A percentile compares a stretch with the other conserved stretches of the same genome.
Evolutionary conservation across 371 early-diverging fungal genomes (phyloP).

Genomic region (Mortierella sp.): DNA sequence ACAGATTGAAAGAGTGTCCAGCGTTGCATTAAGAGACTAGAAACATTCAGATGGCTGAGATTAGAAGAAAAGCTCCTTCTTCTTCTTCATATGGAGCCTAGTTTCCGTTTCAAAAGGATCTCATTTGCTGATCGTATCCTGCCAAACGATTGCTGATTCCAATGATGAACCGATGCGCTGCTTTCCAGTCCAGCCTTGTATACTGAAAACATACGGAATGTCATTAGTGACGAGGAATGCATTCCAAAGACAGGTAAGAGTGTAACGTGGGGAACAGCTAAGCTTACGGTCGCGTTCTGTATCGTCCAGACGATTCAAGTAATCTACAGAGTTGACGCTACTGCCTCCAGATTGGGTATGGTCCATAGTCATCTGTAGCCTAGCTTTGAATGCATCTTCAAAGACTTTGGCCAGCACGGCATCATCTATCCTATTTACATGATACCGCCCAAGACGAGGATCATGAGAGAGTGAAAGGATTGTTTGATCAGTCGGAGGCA

Average conservation of each 20-base stretch:
- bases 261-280: too few relatives aligned
- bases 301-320: constrained; percentile 36
- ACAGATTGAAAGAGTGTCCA: too few relatives aligned
- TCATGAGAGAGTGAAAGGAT: too few relatives aligned
- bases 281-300: constrained; percentile 44
- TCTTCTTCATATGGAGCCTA: constrained; percentile 6
- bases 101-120: constrained; percentile 42
- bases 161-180: constrained; percentile 41
- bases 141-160: constrained; percentile 53
- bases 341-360: constrained; percentile 50
- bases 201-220: too few relatives aligned
- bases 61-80: not conserved
- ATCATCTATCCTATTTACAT: constrained; percentile 29
- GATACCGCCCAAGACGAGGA: too few relatives aligned
- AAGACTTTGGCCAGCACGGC: constrained; percentile 12
- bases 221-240: too few relatives aligned
- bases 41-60: not conserved
- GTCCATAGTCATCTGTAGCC: constrained; percentile 48
- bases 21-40: too few relatives aligned
- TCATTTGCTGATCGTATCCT: constrained; percentile 53
- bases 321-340: constrained; percentile 30
- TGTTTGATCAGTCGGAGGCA: too few relatives aligned
- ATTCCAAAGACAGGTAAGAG: not conserved
- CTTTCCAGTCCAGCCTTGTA: constrained; percentile 52
- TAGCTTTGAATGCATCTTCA: constrained; percentile 36